phyloP scores from a whole-genome alignment of 2,329 filamentous ascomycete species.

The Paramyrothecium sp. region DNA sequence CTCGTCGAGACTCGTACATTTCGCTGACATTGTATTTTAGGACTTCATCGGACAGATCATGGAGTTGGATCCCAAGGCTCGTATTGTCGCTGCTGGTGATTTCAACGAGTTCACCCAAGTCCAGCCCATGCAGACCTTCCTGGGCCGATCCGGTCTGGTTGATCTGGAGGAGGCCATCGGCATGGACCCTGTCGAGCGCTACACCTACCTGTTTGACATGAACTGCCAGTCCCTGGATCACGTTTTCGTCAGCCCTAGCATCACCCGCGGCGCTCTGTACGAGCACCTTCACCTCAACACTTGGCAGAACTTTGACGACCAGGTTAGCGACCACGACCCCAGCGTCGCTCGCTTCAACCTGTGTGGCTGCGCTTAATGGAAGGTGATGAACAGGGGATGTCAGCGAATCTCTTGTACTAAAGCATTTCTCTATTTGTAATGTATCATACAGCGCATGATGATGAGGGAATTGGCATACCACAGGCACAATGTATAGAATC shows the following conservation, averaged over 20 bases:
- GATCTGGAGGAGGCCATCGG: conserved; percentile 62
- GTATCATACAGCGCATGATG: neutral
- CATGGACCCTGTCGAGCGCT: conserved; percentile 56
- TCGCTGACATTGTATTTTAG: conserved; percentile 19
- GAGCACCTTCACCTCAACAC: conserved; percentile 73
- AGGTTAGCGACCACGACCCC: conserved; percentile 69
- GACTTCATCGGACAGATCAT: conserved; percentile 59
- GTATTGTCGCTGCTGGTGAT: conserved; percentile 62
- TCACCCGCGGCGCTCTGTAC: conserved; percentile 45
- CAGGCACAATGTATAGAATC: neutral
- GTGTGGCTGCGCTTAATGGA: conserved; percentile 38
- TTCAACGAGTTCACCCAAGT: conserved; percentile 72
- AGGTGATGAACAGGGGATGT: neutral
- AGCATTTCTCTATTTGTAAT: neutral
- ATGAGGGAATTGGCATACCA: neutral
- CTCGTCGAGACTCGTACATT: neutral
- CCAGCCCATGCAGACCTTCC: conserved; percentile 55
- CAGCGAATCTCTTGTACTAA: neutral
- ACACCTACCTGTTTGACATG: conserved; percentile 70
- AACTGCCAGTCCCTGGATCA: conserved; percentile 71
- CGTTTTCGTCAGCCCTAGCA: conserved; percentile 60
- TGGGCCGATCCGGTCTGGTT: conserved; percentile 49
- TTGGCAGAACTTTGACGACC: conserved; percentile 56
- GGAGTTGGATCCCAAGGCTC: conserved; percentile 50
- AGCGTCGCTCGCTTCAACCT: conserved; percentile 63